phyloP scores from a whole-genome alignment of 2,329 filamentous ascomycete genomes.

The Colletotrichum sp. region DNA sequence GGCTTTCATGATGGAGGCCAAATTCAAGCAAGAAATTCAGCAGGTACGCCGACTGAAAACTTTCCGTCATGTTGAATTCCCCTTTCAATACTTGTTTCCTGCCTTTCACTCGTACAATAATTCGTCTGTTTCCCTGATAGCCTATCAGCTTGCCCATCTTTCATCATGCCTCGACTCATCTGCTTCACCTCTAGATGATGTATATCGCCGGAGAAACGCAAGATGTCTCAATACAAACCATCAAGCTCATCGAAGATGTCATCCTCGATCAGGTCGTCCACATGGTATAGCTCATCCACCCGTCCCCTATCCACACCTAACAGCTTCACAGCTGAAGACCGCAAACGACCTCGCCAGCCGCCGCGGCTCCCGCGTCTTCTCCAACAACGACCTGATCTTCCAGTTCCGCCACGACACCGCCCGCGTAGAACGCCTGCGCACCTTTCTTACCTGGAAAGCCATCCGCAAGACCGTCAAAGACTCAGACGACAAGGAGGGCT shows the following conservation, averaged over 20 bases:
- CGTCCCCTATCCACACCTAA: background rate
- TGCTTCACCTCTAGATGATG: slow-evolving; percentile 22
- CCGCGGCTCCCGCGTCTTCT: slow-evolving; percentile 24
- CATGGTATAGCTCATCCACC: slow-evolving; percentile 7
- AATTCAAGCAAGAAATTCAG: slow-evolving; percentile 17
- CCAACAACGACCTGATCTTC: slow-evolving; percentile 28
- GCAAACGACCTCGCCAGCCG: slow-evolving; percentile 24
- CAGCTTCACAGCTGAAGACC: slow-evolving; percentile 11
- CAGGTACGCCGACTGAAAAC: background rate
- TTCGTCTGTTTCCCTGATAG: background rate
- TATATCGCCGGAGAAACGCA: slow-evolving; percentile 25
- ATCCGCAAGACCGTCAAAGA: slow-evolving; percentile 25
- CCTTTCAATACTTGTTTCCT: background rate
- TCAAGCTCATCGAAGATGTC: slow-evolving; percentile 24
- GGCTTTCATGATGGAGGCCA: background rate
- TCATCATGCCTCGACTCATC: rapidly evolving
- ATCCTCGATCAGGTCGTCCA: slow-evolving; percentile 22
- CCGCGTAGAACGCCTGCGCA: slow-evolving; percentile 24
- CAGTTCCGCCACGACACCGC: slow-evolving; percentile 26
- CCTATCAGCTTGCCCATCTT: background rate
- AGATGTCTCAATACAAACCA: slow-evolving; percentile 20
- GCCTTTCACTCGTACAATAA: background rate
- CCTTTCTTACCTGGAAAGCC: slow-evolving; percentile 27
- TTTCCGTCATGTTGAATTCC: background rate
- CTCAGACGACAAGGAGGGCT: slow-evolving; percentile 17